Base-by-base conservation (phyloP, 106 monocot genomes). In the Acorus gramineus region DNA sequence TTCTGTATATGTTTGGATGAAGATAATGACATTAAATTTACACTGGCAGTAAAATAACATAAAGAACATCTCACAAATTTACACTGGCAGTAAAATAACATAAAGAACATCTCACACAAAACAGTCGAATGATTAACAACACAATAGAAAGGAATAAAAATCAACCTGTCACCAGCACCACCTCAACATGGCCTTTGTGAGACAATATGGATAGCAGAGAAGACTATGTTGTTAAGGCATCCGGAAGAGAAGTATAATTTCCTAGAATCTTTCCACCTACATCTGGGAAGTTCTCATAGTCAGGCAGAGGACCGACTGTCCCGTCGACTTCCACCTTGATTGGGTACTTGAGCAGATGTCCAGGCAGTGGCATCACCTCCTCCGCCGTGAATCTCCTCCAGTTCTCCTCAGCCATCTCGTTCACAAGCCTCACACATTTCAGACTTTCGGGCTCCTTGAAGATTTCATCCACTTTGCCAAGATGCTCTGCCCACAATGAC, bases 401-500 rank as follows among this genome's bases (percentile, higher is more conserved):
- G 65, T 81, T 81, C 4, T 69, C 54, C 3, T 61, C 56, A 8
- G 81, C 81, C 55, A 73, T 69, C 53, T 52, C n/a, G 50, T 81
- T 81, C 54, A 81, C 81, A 56, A 5, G 4, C 62, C 28, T 61
- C 43, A 77, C 76, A 52, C 81, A 81, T 6, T 68, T 69, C 47
- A 65, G 14, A 12, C 56, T 65, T 11, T 73, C 53, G 44, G 81
- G 81, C 65, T 81, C 65, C 66, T 65, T 56, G 65, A 77, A 81
- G 6, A 3, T 7, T 2, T 72, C 69, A 8, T 70, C 6, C 5
- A 82, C 42, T 10, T 7, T 14, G 8, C 77, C 82, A 3, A 82
- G 66, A 62, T 82, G 82, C 57, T 82, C 82, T 2, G 54, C 67
- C 82, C 82, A 82, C 50, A 82, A 42, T 10, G 81, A 82, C 73